Base-by-base conservation (phyloP, 306 rosid species). In the Potentilla sterilis region DNA sequence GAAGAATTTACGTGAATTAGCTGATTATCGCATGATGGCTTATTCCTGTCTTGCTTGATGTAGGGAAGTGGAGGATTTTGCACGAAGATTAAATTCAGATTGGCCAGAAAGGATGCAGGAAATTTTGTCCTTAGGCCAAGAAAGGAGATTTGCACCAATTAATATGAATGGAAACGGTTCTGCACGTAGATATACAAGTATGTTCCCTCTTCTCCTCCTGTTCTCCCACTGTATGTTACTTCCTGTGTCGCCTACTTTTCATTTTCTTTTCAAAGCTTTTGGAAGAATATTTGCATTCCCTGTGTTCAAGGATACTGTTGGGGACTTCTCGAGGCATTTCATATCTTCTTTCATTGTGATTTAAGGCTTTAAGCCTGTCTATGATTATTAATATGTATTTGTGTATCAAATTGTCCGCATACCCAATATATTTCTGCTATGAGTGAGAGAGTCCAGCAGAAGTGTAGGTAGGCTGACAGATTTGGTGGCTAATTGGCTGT, bases 91-190 rank as follows among this genome's bases (percentile, higher is more conserved):
- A 79, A 93, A 89, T 83, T 93, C 97, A 72, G 92, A 87, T 82
- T 93, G 97, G 98, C 91, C 90, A 35, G 98, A 89, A 82, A 88
- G 97, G 81, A 88, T 89, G 92, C 97, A 88, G 77, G 97, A 95
- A 84, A 83, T 93, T 74, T 84, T 91, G 76, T 89, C 89, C 43
- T 77, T 87, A 72, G 90, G 93, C 84, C 97, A 89, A 79, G 97
- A 89, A 71, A 84, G 92, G 83, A 89, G 81, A 70, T 83, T 83
- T n/a, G 67, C 85, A 48, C 91, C 97, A 72, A 80, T 90, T 59
- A 72, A 84, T 65, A 78, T 88, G 63, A 93, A 89, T 73, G 86
- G 90, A 81, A 85, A 86, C 73, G 90, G 88, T 75, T 86, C 96
- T 74, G 67, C 80, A 7, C 67, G 41, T 22, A 74, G 91, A 85